These are phyloP conservation scores for Xerocomus nothofagi DNA, from an alignment of 1,284 basidiomycete species.

Conservation along the genomic window DNA sequence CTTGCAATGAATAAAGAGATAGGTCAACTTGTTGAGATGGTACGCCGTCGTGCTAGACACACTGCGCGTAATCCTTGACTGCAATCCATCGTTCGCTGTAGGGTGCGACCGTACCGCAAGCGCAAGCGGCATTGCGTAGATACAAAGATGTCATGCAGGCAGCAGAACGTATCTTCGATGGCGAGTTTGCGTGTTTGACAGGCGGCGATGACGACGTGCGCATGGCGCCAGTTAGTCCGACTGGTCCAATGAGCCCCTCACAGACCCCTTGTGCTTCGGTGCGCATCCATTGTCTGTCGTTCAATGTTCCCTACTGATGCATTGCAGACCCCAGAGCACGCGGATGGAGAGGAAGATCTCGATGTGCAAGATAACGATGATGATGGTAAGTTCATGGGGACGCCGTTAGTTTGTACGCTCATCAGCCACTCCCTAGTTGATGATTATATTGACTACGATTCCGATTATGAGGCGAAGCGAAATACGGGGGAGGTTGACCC, in stretches of 20 bases:
- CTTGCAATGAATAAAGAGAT: slow-evolving; percentile 44
- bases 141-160: slow-evolving; percentile 87
- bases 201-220: slow-evolving; percentile 47
- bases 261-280: slow-evolving; percentile 33
- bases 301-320: slow-evolving; percentile 5
- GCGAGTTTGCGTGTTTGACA: slow-evolving; percentile 71
- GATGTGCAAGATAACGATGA: slow-evolving; percentile 54
- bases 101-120: slow-evolving; percentile 79
- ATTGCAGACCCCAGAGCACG: slow-evolving; percentile 55
- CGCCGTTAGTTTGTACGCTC: slow-evolving; percentile 6
- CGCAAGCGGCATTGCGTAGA: slow-evolving; percentile 72
- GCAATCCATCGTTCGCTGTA: slow-evolving; percentile 31
- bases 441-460: slow-evolving; percentile 75
- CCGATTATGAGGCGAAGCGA: slow-evolving; percentile 59
- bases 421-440: slow-evolving; percentile 38
- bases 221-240: slow-evolving; percentile 26
- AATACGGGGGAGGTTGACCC: slow-evolving; percentile 68
- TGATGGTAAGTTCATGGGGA: slow-evolving; percentile 42
- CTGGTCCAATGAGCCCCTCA: slow-evolving; percentile 25
- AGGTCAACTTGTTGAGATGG: slow-evolving; percentile 59
- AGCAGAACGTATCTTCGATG: slow-evolving; percentile 82
- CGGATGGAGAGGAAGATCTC: slow-evolving; percentile 41
- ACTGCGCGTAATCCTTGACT: slow-evolving; percentile 5
- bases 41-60: slow-evolving; percentile 24
- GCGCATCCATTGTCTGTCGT: slow-evolving; percentile 3